Base-by-base conservation (phyloP, 768 basidiomycete genomes). In the Thelephora aurantiotincta region DNA sequence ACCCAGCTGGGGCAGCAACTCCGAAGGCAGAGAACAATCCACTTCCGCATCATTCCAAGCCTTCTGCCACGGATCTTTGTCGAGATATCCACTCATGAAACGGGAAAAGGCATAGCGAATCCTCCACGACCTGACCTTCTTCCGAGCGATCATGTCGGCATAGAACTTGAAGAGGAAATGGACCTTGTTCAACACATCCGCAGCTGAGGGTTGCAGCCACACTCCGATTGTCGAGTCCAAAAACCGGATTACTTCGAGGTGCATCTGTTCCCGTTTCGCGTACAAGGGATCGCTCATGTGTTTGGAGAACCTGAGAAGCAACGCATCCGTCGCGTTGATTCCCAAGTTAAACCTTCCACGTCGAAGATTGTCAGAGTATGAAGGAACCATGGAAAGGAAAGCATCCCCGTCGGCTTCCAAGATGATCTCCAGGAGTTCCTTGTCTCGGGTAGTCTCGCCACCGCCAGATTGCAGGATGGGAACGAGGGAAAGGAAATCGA, bases 51-150 rank as follows among this genome's bases (percentile, higher is more conserved):
- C 64, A 33, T 65, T 59, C 55, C 51, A 2, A 48, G 52, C 38
- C 22, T 41, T n/a, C 38, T 80, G 70, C 9, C 55, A 54, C 0
- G 78, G 79, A 56, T 90, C 83, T 44, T 66, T 56, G 11, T 56
- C 55, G 18, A 92, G 67, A 58, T 83, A 90, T 37, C 58, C 59
- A 50, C 80, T 77, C 43, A 91, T 61, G 58, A 94, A 84, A 30
- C 68, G 66, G 38, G 77, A 66, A 26, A 85, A 65, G 22, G 67
- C 57, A 54, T 87, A 80, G 33, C 89, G 77, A 23, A 80, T 67
- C 47, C 65, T 68, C 86, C 90, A 92, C 2, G 75, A 77, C 1
- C 65, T 63, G 5, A 78, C 58, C 41, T 69, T 65, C 14, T 63
- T 65, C 26, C 26, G 26, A 30, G 9, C 26, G 26, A 30, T 30